Conservation (phyloP, 1,139 yeast genomes). For the Neolecta irregularis region DNA sequence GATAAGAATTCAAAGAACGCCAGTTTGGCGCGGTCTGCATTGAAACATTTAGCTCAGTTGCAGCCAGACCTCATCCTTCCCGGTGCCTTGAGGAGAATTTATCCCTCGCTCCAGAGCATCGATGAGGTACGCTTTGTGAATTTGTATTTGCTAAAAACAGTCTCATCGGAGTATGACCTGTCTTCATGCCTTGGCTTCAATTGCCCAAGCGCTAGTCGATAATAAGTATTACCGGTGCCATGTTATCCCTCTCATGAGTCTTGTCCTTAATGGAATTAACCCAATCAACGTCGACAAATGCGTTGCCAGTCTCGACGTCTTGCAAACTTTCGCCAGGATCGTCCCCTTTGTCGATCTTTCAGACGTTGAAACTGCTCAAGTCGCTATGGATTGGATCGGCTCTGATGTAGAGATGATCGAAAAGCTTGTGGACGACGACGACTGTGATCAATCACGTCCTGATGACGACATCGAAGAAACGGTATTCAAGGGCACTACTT, state of each 20-base stretch:
- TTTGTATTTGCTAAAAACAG: too few species aligned
- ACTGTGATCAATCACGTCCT: conserved; percentile 19
- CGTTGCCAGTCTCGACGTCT: conserved; percentile 48
- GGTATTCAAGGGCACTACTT: conserved; percentile 61
- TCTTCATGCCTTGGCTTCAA: conserved; percentile 46
- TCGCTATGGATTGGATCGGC: conserved; percentile 61
- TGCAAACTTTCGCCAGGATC: conserved; percentile 56
- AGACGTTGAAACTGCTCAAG: conserved; percentile 31
- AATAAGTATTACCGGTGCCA: conserved; percentile 63
- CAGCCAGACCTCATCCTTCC: conserved; percentile 51
- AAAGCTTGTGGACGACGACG: conserved; percentile 15
- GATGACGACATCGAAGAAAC: conserved; percentile 35
- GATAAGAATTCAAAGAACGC: conserved; percentile 37
- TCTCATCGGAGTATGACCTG: conserved; percentile 73
- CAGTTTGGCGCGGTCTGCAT: conserved; percentile 32
- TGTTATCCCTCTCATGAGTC: conserved; percentile 51
- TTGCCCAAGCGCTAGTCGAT: conserved; percentile 52
- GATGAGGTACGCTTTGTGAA: too few species aligned
- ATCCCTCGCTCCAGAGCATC: conserved; percentile 64
- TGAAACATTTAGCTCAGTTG: conserved; percentile 50
- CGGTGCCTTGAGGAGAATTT: conserved; percentile 52
- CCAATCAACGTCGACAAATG: conserved; percentile 74
- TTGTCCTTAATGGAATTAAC: conserved; percentile 71
- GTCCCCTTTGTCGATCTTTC: conserved; percentile 44
- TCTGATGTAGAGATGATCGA: conserved; percentile 27